phyloP scores from a whole-genome alignment of 169 alveolate species.

The Eimeria acervulina region DNA sequence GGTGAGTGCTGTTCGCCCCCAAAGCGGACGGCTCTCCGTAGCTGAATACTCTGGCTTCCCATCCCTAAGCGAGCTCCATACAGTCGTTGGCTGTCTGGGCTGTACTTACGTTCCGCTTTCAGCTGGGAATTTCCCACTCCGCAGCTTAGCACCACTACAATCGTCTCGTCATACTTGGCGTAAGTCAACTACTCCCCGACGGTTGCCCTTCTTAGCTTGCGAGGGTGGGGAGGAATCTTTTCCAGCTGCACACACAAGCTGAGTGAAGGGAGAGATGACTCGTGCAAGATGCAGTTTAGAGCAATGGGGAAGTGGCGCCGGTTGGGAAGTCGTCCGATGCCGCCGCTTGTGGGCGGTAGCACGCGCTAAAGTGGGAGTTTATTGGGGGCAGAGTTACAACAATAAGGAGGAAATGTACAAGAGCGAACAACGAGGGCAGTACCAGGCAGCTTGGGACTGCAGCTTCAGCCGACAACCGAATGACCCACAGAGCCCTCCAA shows the following conservation, averaged over 20 bases:
- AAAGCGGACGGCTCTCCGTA: neutral
- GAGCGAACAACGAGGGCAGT: neutral
- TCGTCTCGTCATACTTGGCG: neutral
- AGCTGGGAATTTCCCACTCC: neutral
- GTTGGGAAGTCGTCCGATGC: neutral
- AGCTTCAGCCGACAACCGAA: neutral
- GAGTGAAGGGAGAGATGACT: neutral
- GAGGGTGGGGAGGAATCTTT: neutral
- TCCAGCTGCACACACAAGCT: too few species aligned
- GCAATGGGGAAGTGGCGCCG: neutral
- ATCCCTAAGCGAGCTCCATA: neutral
- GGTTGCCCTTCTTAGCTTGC: neutral
- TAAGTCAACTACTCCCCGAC: neutral
- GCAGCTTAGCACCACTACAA: neutral
- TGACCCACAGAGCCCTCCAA: neutral
- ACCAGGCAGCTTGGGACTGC: neutral
- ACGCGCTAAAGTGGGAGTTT: neutral
- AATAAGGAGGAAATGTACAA: neutral
- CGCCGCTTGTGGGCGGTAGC: neutral
- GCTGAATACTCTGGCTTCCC: neutral
- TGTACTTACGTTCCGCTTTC: neutral
- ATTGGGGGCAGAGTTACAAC: neutral
- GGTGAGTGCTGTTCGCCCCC: neutral
- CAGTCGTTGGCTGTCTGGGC: neutral
- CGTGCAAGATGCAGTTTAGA: neutral